phyloP scores from a whole-genome alignment of 108 stramenopile genomes.

The Mediolabrus comicus region DNA sequence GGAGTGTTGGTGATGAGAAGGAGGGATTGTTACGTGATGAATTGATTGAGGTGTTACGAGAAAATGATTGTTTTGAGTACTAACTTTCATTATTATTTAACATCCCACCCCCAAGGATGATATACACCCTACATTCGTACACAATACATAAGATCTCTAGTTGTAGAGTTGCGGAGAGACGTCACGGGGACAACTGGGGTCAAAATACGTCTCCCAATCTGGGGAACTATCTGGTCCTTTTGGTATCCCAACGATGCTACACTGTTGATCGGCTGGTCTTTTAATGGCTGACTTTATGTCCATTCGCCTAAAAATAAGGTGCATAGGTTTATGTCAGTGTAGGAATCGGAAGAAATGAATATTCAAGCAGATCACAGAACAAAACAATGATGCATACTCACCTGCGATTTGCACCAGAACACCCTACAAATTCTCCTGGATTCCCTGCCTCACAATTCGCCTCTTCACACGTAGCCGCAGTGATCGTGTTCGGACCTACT shows the following conservation, averaged over 20 bases:
- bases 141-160: too few species aligned
- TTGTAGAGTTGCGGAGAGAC: too few species aligned
- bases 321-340: too few species aligned
- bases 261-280: conserved; percentile 1
- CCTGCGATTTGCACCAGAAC: conserved; percentile 7
- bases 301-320: background rate
- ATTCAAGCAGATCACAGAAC: too few species aligned
- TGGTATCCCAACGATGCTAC: conserved; percentile 3
- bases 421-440: conserved; percentile 11
- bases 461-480: conserved; percentile 14
- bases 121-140: too few species aligned
- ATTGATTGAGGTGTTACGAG: conserved; percentile 27
- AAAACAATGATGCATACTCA: background rate
- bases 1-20: conserved; percentile 31
- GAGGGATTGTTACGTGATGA: conserved; percentile 37
- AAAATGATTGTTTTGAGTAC: conserved; percentile 43
- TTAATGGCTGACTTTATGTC: background rate
- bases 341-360: too few species aligned
- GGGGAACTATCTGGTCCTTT: background rate
- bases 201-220: conserved; percentile 6
- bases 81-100: too few species aligned
- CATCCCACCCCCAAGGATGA: background rate
- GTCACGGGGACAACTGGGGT: background rate
- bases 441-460: conserved; percentile 22
- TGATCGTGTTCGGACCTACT: conserved; percentile 1